A percentile compares a stretch with the other conserved stretches of the same genome.
Evolutionary conservation across 1,284 basidiomycete species (phyloP).

Genomic region (Uromyces viciae-fabae): DNA sequence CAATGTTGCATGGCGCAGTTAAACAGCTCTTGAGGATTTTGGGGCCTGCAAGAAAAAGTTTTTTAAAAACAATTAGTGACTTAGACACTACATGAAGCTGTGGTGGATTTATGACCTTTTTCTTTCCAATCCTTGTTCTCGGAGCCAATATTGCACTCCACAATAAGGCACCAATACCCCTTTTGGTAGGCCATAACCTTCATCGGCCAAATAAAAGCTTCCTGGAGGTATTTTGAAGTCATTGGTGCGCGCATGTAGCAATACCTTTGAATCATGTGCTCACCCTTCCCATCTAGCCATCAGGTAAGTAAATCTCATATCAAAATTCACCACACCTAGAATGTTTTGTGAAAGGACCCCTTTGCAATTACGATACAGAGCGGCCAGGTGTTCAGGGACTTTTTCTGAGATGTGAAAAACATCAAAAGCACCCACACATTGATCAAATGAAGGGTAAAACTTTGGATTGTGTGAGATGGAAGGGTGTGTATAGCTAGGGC

Average conservation of each 20-base stretch:
- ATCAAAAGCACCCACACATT: slow-evolving; percentile 53
- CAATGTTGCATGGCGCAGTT: slow-evolving; percentile 43
- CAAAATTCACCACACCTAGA: slow-evolving; percentile 52
- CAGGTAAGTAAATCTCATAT: slow-evolving; percentile 53
- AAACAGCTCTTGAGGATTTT: slow-evolving; percentile 40
- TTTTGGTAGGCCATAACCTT: not conserved
- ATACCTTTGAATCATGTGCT: slow-evolving; percentile 51
- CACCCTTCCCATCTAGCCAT: slow-evolving; percentile 56
- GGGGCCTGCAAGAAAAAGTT: not conserved
- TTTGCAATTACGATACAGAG: slow-evolving; percentile 51
- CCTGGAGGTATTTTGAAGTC: slow-evolving; percentile 50
- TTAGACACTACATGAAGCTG: no score
- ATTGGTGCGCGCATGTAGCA: slow-evolving; percentile 52
- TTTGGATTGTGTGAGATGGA: not conserved
- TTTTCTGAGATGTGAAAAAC: slow-evolving; percentile 52
- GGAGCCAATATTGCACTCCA: slow-evolving; percentile 55
- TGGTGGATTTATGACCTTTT: no score
- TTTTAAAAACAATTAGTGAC: not conserved
- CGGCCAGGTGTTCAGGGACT: slow-evolving; percentile 47
- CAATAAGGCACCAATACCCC: slow-evolving; percentile 54
- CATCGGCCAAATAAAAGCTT: not conserved
- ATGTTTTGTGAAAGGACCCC: slow-evolving; percentile 53
- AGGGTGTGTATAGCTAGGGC: not conserved
- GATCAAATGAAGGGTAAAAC: slow-evolving; percentile 51
- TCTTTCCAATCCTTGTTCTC: slow-evolving; percentile 52